Evolutionary conservation across 169 alveolate genomes (phyloP).

Genomic region (Neospora caninum): DNA sequence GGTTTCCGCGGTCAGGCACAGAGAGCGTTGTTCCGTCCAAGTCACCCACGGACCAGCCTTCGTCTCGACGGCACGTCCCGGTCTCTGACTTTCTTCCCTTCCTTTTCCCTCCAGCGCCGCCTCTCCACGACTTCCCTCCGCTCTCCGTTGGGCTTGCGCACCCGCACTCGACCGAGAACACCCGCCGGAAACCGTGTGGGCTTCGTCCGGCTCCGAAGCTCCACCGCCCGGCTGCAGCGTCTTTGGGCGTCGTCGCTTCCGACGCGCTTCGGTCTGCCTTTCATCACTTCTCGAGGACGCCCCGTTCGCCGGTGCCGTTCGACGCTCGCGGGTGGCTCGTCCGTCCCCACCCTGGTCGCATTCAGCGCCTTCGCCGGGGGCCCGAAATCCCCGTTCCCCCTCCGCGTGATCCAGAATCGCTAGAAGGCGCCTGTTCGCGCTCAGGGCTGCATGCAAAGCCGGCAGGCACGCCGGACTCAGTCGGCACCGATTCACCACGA

Average conservation of each 20-base stretch:
- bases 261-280: neutral
- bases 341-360: no score
- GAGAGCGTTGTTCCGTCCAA: constrained; percentile 4
- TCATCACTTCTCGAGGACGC: neutral
- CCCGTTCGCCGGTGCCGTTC: neutral
- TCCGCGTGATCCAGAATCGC: neutral
- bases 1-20: constrained; percentile 25
- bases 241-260: neutral
- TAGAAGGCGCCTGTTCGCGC: neutral
- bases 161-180: neutral
- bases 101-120: neutral
- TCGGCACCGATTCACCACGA: no score
- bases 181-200: neutral
- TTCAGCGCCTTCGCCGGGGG: no score
- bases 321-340: neutral
- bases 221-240: neutral
- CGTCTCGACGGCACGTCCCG: neutral
- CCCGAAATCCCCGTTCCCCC: neutral
- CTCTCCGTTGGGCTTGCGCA: neutral
- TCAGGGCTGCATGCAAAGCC: neutral
- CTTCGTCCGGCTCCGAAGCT: neutral
- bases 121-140: neutral
- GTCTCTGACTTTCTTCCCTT: neutral
- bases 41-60: neutral
- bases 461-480: neutral